A percentile compares a stretch with the other conserved stretches of the same genome.
Evolutionary conservation across 768 basidiomycete species (phyloP).

Genomic region (Pulveroboletus sp.): DNA sequence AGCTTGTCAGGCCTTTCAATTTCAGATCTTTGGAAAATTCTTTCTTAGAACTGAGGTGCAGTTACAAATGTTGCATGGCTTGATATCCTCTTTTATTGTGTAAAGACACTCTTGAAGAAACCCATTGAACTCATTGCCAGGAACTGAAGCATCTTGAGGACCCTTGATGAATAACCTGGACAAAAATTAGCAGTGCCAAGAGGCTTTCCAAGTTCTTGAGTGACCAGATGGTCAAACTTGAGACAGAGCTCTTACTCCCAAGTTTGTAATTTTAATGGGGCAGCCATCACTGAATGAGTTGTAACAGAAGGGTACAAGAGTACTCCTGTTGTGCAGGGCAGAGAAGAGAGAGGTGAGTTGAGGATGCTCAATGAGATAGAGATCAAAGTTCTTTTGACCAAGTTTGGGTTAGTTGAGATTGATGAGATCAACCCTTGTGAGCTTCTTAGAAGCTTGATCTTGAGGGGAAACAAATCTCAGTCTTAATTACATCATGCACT

Average conservation of each 20-base stretch:
- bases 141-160: constrained; percentile 96
- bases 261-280: constrained; percentile 94
- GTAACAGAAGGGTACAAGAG: too few relatives aligned
- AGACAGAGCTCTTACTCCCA: constrained; percentile 97
- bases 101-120: constrained; percentile 80
- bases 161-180: constrained; percentile 89
- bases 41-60: constrained; percentile 86
- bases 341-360: too few relatives aligned
- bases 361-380: too few relatives aligned
- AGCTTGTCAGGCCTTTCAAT: constrained; percentile 99
- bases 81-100: constrained; percentile 87
- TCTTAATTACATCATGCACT: too few relatives aligned
- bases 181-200: constrained; percentile 95
- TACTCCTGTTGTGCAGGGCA: too few relatives aligned
- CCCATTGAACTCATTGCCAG: constrained; percentile 97
- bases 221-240: constrained; percentile 99
- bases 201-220: constrained; percentile 96
- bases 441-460: too few relatives aligned
- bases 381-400: too few relatives aligned
- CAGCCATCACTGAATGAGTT: constrained; percentile 95
- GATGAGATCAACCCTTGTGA: too few relatives aligned
- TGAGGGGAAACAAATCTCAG: too few relatives aligned
- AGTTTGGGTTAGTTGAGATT: too few relatives aligned
- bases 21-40: constrained; percentile 97
- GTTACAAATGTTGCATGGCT: constrained; percentile 97